These are phyloP conservation scores for Roridomyces roridus DNA, from an alignment of 768 basidiomycete species.

Conservation along the genomic window DNA sequence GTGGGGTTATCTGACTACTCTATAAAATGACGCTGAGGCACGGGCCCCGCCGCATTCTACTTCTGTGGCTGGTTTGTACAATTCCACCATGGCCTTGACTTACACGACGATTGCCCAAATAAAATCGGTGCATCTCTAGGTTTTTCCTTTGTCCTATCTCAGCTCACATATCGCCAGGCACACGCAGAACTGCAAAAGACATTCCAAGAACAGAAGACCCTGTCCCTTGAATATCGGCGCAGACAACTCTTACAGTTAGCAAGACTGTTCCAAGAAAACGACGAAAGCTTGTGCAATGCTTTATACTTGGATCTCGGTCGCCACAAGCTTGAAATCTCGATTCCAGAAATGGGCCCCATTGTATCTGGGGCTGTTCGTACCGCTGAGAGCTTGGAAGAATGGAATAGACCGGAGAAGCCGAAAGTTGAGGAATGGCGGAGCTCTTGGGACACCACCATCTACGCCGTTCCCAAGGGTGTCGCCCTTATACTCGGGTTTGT, in stretches of 20 bases:
- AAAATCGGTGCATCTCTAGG: too few species aligned
- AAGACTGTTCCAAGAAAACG: conserved; percentile 8
- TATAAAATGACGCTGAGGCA: too few species aligned
- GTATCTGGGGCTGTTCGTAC: conserved; percentile 5
- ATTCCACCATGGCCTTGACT: too few species aligned
- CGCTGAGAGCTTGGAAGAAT: conserved; percentile 11
- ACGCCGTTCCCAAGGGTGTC: conserved; percentile 4
- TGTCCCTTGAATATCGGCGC: neutral
- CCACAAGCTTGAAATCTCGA: neutral
- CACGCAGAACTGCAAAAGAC: conserved; percentile 2
- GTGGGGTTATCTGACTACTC: too few species aligned
- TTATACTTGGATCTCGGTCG: conserved; percentile 2
- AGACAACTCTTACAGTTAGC: conserved; percentile 13
- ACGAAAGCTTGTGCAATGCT: neutral
- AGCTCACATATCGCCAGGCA: neutral
- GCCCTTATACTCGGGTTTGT: conserved; percentile 7
- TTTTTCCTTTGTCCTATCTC: too few species aligned
- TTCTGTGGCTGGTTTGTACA: too few species aligned
- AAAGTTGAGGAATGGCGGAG: conserved; percentile 3
- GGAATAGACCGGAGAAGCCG: conserved; percentile 15
- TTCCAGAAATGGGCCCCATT: conserved; percentile 8
- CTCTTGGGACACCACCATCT: conserved; percentile 9
- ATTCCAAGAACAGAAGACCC: conserved; percentile 3
- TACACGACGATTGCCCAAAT: too few species aligned
- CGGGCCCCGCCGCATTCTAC: too few species aligned